Evolutionary conservation across 2,329 filamentous ascomycete species (phyloP), one percentile per base, ranked within the genome.

Genomic region (Lachnellula occidentalis): DNA sequence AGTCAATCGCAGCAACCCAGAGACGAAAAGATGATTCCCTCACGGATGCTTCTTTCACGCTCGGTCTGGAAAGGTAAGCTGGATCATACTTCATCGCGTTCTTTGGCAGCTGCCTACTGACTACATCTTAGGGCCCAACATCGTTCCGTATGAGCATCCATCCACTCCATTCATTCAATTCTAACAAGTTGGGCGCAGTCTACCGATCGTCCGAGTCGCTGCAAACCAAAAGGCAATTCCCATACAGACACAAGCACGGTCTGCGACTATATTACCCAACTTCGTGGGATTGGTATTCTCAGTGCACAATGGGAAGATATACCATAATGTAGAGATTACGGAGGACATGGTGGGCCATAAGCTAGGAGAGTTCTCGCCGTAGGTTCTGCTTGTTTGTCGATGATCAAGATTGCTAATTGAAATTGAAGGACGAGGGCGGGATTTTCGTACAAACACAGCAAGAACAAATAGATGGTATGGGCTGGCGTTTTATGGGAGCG

Each of bases 341-440:
- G 86, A 89, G 69, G 83, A 89, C 66, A 90, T 90, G 86, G 86
- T 90, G 11, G 86, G 86, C 53, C 81, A 86, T 67, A 90, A 89
- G 69, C 71, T 90, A 61, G 86, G 86, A 62, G 86, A 89, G 71
- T 90, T 88, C 69, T 81, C 84, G 57, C 71, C 79, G 85, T 88
- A 78, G 66, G 85, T 42, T 14, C 24, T 14, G 31, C 11, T 3
- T 41, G 3, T 31, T 37, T 14, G 19, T 8, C 12, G n/a, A 31
- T 4, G 24, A 47, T 37, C 27, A 19, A 34, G 27, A 17, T 1
- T 31, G 21, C 56, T 62, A 41, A 63, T 42, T 34, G 41, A n/a
- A 4, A 11, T 11, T 51, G 52, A 64, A 88, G 85, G 57, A 88
- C 85, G 51, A 76, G 85, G 63, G 87, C 87, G 72, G 74, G 75